Evolutionary conservation across 1,139 yeast genomes (phyloP).

Genomic region (Nakaseomyces kungkrabaensis): DNA sequence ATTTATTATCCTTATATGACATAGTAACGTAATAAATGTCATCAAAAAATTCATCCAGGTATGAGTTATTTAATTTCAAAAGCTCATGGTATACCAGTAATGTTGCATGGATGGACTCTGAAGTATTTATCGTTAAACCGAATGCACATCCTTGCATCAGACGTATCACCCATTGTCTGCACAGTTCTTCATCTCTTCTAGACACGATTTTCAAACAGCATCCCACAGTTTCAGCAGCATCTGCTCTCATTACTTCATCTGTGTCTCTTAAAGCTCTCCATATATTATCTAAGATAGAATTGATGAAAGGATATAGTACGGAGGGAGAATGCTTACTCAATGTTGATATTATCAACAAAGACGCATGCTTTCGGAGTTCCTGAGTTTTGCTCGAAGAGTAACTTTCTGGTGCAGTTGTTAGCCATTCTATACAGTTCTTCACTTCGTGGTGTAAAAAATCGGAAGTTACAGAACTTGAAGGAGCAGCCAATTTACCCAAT

Average conservation of each 20-base stretch:
- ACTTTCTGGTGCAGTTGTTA: slow-evolving; percentile 42
- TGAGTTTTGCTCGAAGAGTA: slow-evolving; percentile 50
- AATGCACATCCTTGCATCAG: slow-evolving; percentile 54
- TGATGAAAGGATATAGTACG: slow-evolving; percentile 64
- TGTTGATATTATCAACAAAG: slow-evolving; percentile 73
- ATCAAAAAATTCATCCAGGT: slow-evolving; percentile 62
- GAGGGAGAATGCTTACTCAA: slow-evolving; percentile 85
- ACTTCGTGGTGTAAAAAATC: slow-evolving; percentile 92
- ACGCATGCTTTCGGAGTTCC: slow-evolving; percentile 82
- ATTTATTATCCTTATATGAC: slow-evolving; percentile 68
- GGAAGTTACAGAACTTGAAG: slow-evolving; percentile 82
- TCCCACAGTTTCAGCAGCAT: slow-evolving; percentile 74
- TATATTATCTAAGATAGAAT: slow-evolving; percentile 71
- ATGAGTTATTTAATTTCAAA: slow-evolving; percentile 51
- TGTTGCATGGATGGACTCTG: slow-evolving; percentile 79
- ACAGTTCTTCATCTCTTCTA: slow-evolving; percentile 63
- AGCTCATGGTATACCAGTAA: slow-evolving; percentile 75
- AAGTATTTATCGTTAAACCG: slow-evolving; percentile 39
- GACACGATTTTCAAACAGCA: slow-evolving; percentile 70
- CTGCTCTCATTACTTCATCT: slow-evolving; percentile 63
- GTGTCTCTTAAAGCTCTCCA: slow-evolving; percentile 85
- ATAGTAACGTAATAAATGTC: slow-evolving; percentile 76
- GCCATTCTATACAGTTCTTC: slow-evolving; percentile 82
- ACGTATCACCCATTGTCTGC: slow-evolving; percentile 64
- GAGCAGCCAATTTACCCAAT: slow-evolving; percentile 77